Conservation (phyloP, 2,329 filamentous ascomycete genomes). For the Nemania sp. region DNA sequence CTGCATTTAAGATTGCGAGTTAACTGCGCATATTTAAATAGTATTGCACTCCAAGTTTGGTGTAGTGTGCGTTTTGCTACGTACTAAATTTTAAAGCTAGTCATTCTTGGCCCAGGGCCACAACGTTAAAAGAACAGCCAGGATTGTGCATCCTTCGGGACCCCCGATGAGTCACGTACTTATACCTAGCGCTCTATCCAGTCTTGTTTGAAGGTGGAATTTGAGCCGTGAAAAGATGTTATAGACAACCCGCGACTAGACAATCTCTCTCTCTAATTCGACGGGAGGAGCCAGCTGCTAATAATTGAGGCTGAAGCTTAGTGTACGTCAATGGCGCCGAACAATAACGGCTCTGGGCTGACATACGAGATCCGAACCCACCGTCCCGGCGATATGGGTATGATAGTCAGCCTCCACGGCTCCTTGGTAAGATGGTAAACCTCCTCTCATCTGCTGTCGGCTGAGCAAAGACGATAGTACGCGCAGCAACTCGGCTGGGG, state of each 20-base stretch:
- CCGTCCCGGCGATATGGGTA: conserved; percentile 17
- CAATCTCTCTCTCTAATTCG: no score
- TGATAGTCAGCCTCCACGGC: conserved; percentile 17
- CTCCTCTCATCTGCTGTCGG: neutral
- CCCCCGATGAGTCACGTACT: neutral
- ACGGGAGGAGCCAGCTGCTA: no score
- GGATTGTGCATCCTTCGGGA: neutral
- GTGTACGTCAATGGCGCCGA: conserved; percentile 4
- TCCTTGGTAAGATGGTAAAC: conserved; percentile 6
- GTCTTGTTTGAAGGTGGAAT: no score
- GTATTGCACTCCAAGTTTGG: no score
- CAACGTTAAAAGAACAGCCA: neutral
- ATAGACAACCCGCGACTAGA: no score
- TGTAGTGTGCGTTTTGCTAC: no score
- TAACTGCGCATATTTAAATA: no score
- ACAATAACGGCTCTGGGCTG: neutral
- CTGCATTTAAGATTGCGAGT: no score
- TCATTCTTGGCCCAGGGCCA: no score
- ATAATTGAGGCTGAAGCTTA: neutral
- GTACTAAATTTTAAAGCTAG: no score
- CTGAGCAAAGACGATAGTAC: conserved; percentile 13
- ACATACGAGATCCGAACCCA: conserved; percentile 12
- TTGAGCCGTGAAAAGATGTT: no score
- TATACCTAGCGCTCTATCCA: no score
- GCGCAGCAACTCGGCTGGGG: conserved; percentile 12